A percentile compares a stretch with the other conserved stretches of the same genome.
Conservation (phyloP, 768 basidiomycete species). For the Tricholoma saponaceum region DNA sequence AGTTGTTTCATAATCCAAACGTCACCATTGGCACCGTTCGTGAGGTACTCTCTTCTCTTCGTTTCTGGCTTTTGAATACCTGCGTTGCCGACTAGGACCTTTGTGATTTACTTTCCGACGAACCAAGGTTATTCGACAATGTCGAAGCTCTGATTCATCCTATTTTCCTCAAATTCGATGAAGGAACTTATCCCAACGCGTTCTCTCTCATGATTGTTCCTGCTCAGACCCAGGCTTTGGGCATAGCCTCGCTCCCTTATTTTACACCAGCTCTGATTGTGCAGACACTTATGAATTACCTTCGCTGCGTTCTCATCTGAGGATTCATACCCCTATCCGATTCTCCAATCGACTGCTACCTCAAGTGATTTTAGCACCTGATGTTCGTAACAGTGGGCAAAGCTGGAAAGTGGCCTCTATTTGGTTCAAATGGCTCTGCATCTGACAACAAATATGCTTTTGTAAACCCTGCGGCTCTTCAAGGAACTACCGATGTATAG, state of each 20-base stretch:
- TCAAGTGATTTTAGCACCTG: slow-evolving; percentile 13
- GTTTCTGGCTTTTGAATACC: slow-evolving; percentile 21
- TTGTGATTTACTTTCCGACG: slow-evolving; percentile 14
- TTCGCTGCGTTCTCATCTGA: not conserved
- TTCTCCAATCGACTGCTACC: slow-evolving; percentile 8
- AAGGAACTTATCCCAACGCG: slow-evolving; percentile 11
- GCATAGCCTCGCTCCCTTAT: slow-evolving; percentile 17
- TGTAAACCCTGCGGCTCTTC: not conserved
- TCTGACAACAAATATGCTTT: not conserved
- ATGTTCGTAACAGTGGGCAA: slow-evolving; percentile 11
- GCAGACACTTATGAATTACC: slow-evolving; percentile 16
- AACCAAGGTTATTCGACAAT: slow-evolving; percentile 22
- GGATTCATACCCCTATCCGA: not conserved
- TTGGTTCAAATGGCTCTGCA: slow-evolving; percentile 1
- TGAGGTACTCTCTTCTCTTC: slow-evolving; percentile 15
- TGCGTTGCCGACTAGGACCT: slow-evolving; percentile 18
- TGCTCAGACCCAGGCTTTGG: not conserved
- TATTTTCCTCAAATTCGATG: slow-evolving; percentile 10
- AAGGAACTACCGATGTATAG: not conserved
- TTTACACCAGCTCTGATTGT: slow-evolving; percentile 23
- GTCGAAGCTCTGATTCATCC: slow-evolving; percentile 28
- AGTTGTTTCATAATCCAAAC: slow-evolving; percentile 23
- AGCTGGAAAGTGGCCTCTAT: slow-evolving; percentile 13
- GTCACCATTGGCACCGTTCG: slow-evolving; percentile 20
- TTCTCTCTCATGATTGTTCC: slow-evolving; percentile 14